Percentiles rank a stretch among this genome's conserved stretches.
phyloP scores from a whole-genome alignment of 192 early-diverging fungal genomes.

The Backusella liffmaniae region DNA sequence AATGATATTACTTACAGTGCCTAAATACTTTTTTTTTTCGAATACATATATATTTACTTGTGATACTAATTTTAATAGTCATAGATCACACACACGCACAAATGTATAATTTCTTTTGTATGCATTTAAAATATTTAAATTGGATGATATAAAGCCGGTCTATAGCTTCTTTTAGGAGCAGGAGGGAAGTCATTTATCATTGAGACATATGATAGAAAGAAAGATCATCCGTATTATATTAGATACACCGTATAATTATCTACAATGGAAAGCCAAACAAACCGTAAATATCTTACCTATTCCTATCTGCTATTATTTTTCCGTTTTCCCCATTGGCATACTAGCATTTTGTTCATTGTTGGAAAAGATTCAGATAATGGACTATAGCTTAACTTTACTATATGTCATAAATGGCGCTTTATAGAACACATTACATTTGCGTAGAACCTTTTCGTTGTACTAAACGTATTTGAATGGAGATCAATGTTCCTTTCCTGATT shows the following conservation, averaged over 20 bases:
- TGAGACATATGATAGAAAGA: background rate
- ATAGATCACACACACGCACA: background rate
- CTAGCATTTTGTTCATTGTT: too few relatives aligned
- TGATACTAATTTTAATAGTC: background rate
- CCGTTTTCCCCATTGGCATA: too few relatives aligned
- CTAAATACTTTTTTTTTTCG: background rate
- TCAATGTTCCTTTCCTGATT: background rate
- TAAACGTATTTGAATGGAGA: background rate
- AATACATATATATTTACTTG: background rate
- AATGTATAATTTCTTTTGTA: background rate
- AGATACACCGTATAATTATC: background rate
- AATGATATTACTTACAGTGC: background rate
- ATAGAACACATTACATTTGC: background rate
- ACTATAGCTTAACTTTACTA: background rate
- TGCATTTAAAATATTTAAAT: conserved; percentile 3
- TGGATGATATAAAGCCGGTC: background rate
- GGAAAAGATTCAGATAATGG: background rate
- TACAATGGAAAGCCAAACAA: background rate
- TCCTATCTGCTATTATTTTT: background rate
- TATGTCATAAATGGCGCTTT: background rate
- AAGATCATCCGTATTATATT: background rate
- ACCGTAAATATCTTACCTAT: background rate
- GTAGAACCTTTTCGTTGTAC: background rate
- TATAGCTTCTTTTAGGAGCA: background rate
- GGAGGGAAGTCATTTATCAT: background rate